phyloP scores from a whole-genome alignment of 2,329 filamentous ascomycete genomes.

The Lachnellula willkommii region DNA sequence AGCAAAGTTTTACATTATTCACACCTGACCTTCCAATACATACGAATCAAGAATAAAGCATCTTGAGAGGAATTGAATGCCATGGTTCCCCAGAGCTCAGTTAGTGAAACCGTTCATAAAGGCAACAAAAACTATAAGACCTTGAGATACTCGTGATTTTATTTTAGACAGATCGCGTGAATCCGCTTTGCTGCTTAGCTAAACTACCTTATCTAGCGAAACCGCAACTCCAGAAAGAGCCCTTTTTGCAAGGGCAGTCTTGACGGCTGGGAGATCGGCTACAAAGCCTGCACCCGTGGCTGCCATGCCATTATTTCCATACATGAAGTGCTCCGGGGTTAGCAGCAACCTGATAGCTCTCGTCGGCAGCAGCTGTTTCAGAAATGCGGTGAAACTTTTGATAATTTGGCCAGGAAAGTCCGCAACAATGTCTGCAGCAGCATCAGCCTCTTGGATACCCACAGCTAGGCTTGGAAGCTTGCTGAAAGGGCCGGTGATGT shows the following conservation, averaged over 20 bases:
- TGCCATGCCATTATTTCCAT: not conserved
- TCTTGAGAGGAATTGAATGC: too few species aligned
- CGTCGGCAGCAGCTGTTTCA: not conserved
- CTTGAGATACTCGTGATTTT: too few species aligned
- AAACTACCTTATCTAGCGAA: too few species aligned
- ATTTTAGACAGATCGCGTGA: too few species aligned
- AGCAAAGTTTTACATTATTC: too few species aligned
- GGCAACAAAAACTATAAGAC: too few species aligned
- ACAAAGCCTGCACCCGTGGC: not conserved
- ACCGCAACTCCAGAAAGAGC: too few species aligned
- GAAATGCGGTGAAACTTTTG: not conserved
- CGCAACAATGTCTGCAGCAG: not conserved
- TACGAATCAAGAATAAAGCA: too few species aligned
- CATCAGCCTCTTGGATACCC: not conserved
- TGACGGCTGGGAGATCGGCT: not conserved
- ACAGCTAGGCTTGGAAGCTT: not conserved
- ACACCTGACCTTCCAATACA: too few species aligned
- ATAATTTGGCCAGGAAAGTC: not conserved
- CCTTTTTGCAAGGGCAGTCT: not conserved
- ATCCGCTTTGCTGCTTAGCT: too few species aligned
- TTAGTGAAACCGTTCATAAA: too few species aligned
- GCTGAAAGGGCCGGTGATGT: not conserved
- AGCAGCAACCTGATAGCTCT: not conserved
- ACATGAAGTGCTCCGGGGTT: constrained; percentile 1
- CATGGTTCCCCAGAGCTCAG: too few species aligned